Percentiles rank a stretch among this genome's conserved stretches.
Evolutionary conservation across 495 filamentous ascomycete genomes (phyloP).

Genomic region (Thermothielavioides terrestris): DNA sequence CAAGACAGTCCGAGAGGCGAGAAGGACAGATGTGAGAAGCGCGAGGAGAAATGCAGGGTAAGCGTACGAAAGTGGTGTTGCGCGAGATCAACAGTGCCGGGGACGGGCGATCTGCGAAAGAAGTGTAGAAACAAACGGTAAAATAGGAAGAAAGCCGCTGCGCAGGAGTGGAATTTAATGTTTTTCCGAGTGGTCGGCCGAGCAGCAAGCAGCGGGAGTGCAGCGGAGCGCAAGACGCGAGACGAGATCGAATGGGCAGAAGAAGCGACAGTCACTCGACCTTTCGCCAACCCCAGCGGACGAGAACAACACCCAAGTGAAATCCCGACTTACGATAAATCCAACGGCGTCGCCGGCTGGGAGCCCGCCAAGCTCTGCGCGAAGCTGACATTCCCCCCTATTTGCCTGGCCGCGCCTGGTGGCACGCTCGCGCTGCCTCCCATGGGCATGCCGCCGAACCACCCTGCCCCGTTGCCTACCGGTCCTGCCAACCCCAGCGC

Average conservation of each 20-base stretch:
- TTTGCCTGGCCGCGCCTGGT: conserved; percentile 39
- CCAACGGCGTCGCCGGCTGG: conserved; percentile 64
- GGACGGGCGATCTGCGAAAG: not conserved
- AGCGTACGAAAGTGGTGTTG: not conserved
- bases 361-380: conserved; percentile 73
- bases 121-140: not conserved
- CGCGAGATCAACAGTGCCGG: not conserved
- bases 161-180: no score
- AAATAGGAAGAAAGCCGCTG: not conserved
- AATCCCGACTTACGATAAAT: conserved; percentile 63
- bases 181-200: no score
- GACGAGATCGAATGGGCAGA: no score
- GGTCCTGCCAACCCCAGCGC: conserved; percentile 16
- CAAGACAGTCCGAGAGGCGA: no score
- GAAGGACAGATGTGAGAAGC: not conserved
- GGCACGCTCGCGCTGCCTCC: conserved; percentile 53
- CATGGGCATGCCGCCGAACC: conserved; percentile 59
- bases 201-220: no score
- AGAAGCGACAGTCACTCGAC: not conserved
- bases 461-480: conserved; percentile 59
- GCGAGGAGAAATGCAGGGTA: not conserved
- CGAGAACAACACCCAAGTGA: conserved; percentile 3
- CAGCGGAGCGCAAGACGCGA: no score
- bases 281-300: no score
- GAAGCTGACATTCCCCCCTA: conserved; percentile 63